phyloP scores from a whole-genome alignment of 305 asterid genomes.

The Withania somnifera region DNA sequence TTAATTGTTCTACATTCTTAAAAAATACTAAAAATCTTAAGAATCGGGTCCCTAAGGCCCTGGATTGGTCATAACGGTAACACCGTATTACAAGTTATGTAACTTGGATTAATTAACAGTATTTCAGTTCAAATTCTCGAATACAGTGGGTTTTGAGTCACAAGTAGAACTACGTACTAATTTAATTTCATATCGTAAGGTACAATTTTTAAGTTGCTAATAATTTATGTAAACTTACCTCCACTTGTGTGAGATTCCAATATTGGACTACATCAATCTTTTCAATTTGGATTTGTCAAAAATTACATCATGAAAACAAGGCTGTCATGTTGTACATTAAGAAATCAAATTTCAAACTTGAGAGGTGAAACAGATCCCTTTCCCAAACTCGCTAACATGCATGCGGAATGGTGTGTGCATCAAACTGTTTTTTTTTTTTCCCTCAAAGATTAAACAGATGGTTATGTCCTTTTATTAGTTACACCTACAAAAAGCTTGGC shows the following conservation, averaged over 20 bases:
- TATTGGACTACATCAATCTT: not conserved
- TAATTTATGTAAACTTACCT: not conserved
- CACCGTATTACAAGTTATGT: not conserved
- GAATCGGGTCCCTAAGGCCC: too few species aligned
- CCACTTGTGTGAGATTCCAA: not conserved
- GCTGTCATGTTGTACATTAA: not conserved
- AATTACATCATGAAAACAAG: not conserved
- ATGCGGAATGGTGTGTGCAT: not conserved
- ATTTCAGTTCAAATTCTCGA: not conserved
- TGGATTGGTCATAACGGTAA: too few species aligned
- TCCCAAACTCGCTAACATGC: not conserved
- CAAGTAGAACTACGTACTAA: not conserved
- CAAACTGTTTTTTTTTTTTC: not conserved
- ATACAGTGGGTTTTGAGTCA: not conserved
- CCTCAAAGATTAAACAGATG: too few species aligned
- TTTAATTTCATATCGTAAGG: not conserved
- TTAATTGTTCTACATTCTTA: not conserved
- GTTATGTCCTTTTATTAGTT: not conserved
- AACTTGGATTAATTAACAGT: not conserved
- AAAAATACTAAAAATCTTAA: too few species aligned
- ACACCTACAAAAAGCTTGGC: not conserved
- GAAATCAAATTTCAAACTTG: not conserved
- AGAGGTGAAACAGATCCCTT: not conserved
- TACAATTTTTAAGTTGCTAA: not conserved
- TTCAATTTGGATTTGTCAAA: not conserved